These are phyloP conservation scores for Persicaria tinctoria DNA, from an alignment of 148 eudicot genomes.

Conservation along the genomic window DNA sequence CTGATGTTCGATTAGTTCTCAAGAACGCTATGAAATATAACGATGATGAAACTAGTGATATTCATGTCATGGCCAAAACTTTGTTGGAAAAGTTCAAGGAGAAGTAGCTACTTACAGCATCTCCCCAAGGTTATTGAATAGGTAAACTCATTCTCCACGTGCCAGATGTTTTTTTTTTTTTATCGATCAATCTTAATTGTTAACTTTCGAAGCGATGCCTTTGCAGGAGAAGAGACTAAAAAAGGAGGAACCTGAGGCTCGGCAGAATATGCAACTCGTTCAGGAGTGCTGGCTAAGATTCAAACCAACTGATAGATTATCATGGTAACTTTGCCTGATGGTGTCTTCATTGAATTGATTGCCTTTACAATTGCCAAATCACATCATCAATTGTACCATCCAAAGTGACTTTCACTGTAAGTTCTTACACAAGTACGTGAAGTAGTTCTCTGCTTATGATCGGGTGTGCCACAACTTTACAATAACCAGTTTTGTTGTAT, in stretches of 20 bases:
- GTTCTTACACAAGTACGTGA: background rate
- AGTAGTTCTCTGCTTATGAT: background rate
- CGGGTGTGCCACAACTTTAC: no score
- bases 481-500: no score
- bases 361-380: background rate
- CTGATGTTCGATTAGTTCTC: slow-evolving; percentile 71
- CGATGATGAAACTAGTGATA: slow-evolving; percentile 67
- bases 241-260: slow-evolving; percentile 59
- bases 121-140: slow-evolving; percentile 77
- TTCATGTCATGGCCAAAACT: no score
- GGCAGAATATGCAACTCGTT: slow-evolving; percentile 45
- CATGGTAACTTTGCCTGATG: no score
- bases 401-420: background rate
- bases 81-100: no score
- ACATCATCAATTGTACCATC: background rate
- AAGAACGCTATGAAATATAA: slow-evolving; percentile 83
- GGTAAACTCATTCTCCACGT: slow-evolving; percentile 30
- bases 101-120: slow-evolving; percentile 72
- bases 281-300: slow-evolving; percentile 68
- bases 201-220: background rate
- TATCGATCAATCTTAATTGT: background rate
- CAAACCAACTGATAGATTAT: no score
- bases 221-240: slow-evolving; percentile 60
- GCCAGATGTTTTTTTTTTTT: background rate
- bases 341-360: no score